Evolutionary conservation across 2,329 filamentous ascomycete genomes (phyloP).

Genomic region (Pseudogymnoascus sp.): DNA sequence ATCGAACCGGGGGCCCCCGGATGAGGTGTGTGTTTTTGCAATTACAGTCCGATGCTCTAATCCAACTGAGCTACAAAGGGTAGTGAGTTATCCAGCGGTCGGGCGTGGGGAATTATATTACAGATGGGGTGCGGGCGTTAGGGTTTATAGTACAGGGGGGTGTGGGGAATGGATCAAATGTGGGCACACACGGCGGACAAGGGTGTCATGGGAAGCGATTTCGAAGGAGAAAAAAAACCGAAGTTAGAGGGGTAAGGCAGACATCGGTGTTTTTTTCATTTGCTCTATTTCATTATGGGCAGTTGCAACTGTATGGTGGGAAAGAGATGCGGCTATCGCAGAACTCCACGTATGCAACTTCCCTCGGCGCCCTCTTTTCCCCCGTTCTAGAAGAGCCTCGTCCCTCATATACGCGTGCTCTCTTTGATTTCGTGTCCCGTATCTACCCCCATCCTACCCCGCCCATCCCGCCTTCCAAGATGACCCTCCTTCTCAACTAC

Average conservation of each 20-base stretch:
- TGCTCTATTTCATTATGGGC: conserved; percentile 4
- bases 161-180: not conserved
- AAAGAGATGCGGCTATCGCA: not conserved
- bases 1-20: conserved; percentile 11
- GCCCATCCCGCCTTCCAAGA: not conserved
- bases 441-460: not conserved
- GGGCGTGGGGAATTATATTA: not conserved
- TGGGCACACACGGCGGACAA: not conserved
- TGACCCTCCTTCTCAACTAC: not conserved
- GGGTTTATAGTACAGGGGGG: not conserved
- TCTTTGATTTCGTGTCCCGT: conserved; percentile 1
- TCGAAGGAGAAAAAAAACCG: not conserved
- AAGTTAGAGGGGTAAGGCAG: not conserved
- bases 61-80: conserved; percentile 12
- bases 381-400: not conserved
- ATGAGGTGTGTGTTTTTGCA: conserved; percentile 8
- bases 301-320: not conserved
- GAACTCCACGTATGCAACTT: not conserved
- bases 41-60: conserved; percentile 12
- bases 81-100: not conserved
- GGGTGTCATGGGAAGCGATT: not conserved
- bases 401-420: not conserved
- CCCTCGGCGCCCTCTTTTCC: not conserved
- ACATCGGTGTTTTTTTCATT: not conserved
- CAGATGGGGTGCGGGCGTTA: not conserved